Evolutionary conservation across 2,329 filamentous ascomycete species (phyloP), one percentile per base, ranked within the genome.

Genomic region (Fusarium haematococcum): DNA sequence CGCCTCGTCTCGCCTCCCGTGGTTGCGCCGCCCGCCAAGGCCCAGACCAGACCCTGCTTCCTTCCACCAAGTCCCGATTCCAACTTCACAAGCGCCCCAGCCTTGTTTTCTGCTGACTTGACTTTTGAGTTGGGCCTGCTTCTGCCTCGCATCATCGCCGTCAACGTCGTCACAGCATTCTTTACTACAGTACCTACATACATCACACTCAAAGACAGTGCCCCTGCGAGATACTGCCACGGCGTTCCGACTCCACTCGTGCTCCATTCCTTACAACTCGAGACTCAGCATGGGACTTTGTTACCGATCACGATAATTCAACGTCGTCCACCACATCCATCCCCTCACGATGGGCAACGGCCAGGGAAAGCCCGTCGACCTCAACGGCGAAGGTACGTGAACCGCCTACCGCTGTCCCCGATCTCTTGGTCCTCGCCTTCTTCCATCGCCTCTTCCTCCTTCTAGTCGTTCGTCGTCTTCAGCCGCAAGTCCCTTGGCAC

Each of bases 321-420:
- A 75, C 67, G 67, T 75, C 68, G 73, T 75, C 79, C 72, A 74
- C 67, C 70, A 63, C 67, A 77, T 75, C 76, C 69, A 75, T 74
- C 68, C 67, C 70, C 66, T 69, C 75, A 79, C 76, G 69, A 98
- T 98, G 96, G 96, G 96, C 83, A 98, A 98, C 86, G 93, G 92
- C 82, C 95, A 96, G 85, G 95, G 95, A 85, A 98, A 98, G 85
- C 94, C 94, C 84, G 91, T 97, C 86, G 93, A 95, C 83, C 92
- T 95, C 85, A 94, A 93, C 85, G 95, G 97, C 86, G 94, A 98
- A 92, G 94, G 95, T 97, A 87, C 63, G 81, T 79, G 27, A 66
- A 64, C 27, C 18, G 37, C 62, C 65, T 41, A 18, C 25, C n/a
- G 30, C 54, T 63, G 35, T 59, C 52, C 30, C 41, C 48, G 18